Evolutionary conservation across 768 basidiomycete species (phyloP).

Genomic region (Cystobasidium ongulense): DNA sequence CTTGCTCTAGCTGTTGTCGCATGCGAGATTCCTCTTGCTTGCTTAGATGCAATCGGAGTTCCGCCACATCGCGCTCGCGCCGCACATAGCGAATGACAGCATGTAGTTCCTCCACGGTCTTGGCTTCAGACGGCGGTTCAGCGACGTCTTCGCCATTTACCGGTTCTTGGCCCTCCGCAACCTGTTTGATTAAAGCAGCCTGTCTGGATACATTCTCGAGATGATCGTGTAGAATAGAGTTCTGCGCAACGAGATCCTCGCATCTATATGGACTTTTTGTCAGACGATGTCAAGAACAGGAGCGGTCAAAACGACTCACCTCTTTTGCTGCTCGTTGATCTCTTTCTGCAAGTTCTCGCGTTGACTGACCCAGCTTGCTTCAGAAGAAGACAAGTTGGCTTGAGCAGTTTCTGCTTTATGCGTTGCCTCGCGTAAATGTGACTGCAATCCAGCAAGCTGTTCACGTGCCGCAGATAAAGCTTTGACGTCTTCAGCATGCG

Average conservation of each 20-base stretch:
- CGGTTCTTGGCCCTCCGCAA: conserved; percentile 31
- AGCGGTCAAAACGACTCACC: conserved; percentile 50
- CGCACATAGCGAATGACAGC: conserved; percentile 65
- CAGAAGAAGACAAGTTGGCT: conserved; percentile 62
- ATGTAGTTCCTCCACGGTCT: conserved; percentile 50
- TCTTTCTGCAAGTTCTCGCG: conserved; percentile 70
- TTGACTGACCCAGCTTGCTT: conserved; percentile 72
- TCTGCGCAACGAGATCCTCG: conserved; percentile 67
- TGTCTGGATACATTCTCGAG: conserved; percentile 75
- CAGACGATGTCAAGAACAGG: not conserved
- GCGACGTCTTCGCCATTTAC: conserved; percentile 32
- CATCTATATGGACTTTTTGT: conserved; percentile 49
- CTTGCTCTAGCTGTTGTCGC: conserved; percentile 66
- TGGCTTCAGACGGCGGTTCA: conserved; percentile 47
- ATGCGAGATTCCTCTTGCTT: conserved; percentile 66
- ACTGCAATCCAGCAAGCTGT: conserved; percentile 54
- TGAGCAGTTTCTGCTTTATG: conserved; percentile 64
- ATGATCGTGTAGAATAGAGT: conserved; percentile 67
- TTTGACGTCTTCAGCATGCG: conserved; percentile 80
- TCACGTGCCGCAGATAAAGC: conserved; percentile 57
- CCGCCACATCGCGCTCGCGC: conserved; percentile 85
- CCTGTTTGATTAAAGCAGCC: conserved; percentile 59
- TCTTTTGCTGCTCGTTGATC: conserved; percentile 59
- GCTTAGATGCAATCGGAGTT: conserved; percentile 73
- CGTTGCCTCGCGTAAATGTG: conserved; percentile 55